Conservation (phyloP, 2,329 filamentous ascomycete genomes). For the Ophiostoma sp. region DNA sequence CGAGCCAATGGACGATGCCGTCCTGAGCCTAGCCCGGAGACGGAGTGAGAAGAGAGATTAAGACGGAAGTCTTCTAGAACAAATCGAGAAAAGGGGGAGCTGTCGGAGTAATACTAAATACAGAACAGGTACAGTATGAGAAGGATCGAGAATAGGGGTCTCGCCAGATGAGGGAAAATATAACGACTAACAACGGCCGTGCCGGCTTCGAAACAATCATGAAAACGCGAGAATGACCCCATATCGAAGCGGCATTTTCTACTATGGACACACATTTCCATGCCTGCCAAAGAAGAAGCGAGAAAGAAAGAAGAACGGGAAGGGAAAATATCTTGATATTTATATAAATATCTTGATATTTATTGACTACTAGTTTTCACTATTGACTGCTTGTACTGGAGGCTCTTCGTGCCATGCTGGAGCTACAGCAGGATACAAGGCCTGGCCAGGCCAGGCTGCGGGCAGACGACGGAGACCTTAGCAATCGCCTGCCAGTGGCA, state of each 20-base stretch:
- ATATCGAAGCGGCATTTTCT: neutral
- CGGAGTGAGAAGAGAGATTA: slow-evolving; percentile 17
- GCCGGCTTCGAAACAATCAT: neutral
- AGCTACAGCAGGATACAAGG: neutral
- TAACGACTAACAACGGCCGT: neutral
- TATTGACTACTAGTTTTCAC: neutral
- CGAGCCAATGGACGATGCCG: slow-evolving; percentile 2
- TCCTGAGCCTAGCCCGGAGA: slow-evolving; percentile 20
- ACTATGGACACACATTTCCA: neutral
- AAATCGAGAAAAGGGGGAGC: slow-evolving; percentile 21
- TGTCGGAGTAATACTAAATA: neutral
- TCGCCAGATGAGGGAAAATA: slow-evolving; percentile 1
- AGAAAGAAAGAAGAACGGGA: neutral
- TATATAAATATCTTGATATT: neutral
- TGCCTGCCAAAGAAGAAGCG: neutral
- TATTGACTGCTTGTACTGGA: neutral
- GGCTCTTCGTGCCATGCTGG: neutral
- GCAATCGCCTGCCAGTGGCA: neutral
- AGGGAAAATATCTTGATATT: neutral
- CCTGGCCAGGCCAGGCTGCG: too few relatives aligned
- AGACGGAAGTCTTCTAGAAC: slow-evolving; percentile 25
- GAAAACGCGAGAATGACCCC: neutral
- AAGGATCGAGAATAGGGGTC: neutral
- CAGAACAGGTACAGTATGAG: too few relatives aligned
- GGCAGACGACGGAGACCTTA: neutral